Evolutionary conservation across 352 stramenopile genomes (phyloP).

Genomic region (Pythium inflatum): DNA sequence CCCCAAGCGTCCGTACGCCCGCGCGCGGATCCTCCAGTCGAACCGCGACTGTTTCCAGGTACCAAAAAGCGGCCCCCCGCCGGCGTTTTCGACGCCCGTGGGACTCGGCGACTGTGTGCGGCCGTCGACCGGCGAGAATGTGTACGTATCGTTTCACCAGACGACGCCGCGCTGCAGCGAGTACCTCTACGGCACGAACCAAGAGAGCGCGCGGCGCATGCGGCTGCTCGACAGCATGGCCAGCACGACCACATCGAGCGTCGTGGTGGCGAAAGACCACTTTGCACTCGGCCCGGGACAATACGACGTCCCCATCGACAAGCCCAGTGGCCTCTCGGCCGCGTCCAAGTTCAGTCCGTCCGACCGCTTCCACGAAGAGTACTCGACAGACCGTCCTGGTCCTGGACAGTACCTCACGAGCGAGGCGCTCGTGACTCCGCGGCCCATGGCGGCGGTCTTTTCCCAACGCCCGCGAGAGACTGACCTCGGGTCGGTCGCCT

Average conservation of each 20-base stretch:
- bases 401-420: slow-evolving; percentile 57
- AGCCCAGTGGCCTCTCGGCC: slow-evolving; percentile 27
- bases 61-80: slow-evolving; percentile 16
- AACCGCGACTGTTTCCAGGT: slow-evolving; percentile 42
- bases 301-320: slow-evolving; percentile 45
- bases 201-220: slow-evolving; percentile 28
- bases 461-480: slow-evolving; percentile 53
- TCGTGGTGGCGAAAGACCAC: slow-evolving; percentile 44
- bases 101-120: slow-evolving; percentile 39
- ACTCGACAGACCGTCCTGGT: slow-evolving; percentile 41
- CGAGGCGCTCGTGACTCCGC: slow-evolving; percentile 39
- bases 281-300: slow-evolving; percentile 62
- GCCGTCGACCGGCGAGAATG: slow-evolving; percentile 23
- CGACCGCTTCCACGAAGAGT: slow-evolving; percentile 60
- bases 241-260: slow-evolving; percentile 5
- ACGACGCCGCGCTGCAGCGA: slow-evolving; percentile 39
- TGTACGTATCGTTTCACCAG: slow-evolving; percentile 58
- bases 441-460: slow-evolving; percentile 47
- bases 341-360: slow-evolving; percentile 64
- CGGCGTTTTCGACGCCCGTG: slow-evolving; percentile 19
- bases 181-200: slow-evolving; percentile 38
- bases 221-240: slow-evolving; percentile 27
- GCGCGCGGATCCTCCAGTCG: slow-evolving; percentile 45
- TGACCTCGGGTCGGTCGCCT: slow-evolving; percentile 38
- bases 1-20: slow-evolving; percentile 40